A percentile compares a stretch with the other conserved stretches of the same genome.
These are phyloP conservation scores for Rhazya stricta DNA, from an alignment of 257 asterid species.

Conservation along the genomic window DNA sequence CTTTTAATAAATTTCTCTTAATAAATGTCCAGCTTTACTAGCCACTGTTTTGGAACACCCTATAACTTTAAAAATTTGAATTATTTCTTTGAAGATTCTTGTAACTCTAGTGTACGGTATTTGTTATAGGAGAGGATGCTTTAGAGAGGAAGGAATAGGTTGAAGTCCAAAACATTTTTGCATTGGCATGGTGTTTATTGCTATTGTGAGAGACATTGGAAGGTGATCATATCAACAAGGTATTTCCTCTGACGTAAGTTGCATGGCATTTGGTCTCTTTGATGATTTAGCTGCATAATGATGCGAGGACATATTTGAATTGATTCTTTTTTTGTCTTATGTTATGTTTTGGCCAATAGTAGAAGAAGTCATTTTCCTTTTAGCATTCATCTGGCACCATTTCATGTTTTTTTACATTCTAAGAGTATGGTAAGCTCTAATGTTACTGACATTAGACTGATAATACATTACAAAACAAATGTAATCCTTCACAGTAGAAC, in stretches of 20 bases:
- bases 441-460: neutral
- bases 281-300: neutral
- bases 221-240: constrained; percentile 2
- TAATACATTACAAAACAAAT: neutral
- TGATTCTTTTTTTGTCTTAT: neutral
- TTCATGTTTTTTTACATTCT: no score
- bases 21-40: neutral
- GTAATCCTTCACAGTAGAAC: neutral
- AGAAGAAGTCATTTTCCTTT: neutral
- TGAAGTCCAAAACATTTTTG: constrained; percentile 9
- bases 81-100: neutral
- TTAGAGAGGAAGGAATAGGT: constrained; percentile 15
- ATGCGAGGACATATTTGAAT: neutral
- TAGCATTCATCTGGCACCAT: neutral
- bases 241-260: neutral
- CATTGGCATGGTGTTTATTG: constrained; percentile 11
- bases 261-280: neutral
- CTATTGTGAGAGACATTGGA: constrained; percentile 3
- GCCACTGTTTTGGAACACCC: neutral
- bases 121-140: constrained; percentile 21
- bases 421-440: neutral
- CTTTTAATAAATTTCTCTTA: neutral
- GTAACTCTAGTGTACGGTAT: neutral
- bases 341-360: neutral
- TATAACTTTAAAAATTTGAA: neutral